These are phyloP conservation scores for Umbelopsis vinacea DNA, from an alignment of 192 early-diverging fungal species.

Conservation along the genomic window DNA sequence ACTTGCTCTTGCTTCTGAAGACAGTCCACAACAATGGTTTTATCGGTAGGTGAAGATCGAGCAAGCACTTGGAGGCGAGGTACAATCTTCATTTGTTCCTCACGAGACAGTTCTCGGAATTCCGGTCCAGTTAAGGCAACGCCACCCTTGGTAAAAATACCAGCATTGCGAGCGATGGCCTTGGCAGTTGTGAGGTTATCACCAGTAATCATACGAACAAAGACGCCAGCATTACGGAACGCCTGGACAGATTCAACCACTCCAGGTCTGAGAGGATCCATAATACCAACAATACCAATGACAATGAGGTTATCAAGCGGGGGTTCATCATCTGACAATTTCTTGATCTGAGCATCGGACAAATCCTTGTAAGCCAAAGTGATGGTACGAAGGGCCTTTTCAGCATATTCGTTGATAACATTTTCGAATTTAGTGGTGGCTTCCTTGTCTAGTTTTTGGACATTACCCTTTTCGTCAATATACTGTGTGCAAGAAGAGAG, in stretches of 20 bases:
- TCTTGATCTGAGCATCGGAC: slow-evolving; percentile 44
- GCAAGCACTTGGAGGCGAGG: slow-evolving; percentile 85
- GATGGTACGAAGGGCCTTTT: slow-evolving; percentile 77
- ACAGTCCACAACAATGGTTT: slow-evolving; percentile 82
- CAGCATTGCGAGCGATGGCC: slow-evolving; percentile 87
- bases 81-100: slow-evolving; percentile 66
- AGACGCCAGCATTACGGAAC: slow-evolving; percentile 84
- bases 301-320: slow-evolving; percentile 60
- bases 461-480: slow-evolving; percentile 55
- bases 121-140: slow-evolving; percentile 80
- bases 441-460: slow-evolving; percentile 49
- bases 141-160: slow-evolving; percentile 78
- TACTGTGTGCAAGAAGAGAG: slow-evolving; percentile 64
- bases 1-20: slow-evolving; percentile 74
- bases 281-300: slow-evolving; percentile 83
- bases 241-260: slow-evolving; percentile 76
- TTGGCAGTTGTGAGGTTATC: slow-evolving; percentile 88
- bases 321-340: slow-evolving; percentile 57
- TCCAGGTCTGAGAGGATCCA: slow-evolving; percentile 85
- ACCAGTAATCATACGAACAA: slow-evolving; percentile 89
- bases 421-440: slow-evolving; percentile 48
- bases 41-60: slow-evolving; percentile 86
- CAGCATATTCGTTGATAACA: slow-evolving; percentile 63
- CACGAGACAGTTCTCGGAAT: slow-evolving; percentile 70
- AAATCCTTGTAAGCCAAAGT: slow-evolving; percentile 70